Base-by-base conservation (phyloP, 768 basidiomycete genomes). In the Hirschioporus abietinus region DNA sequence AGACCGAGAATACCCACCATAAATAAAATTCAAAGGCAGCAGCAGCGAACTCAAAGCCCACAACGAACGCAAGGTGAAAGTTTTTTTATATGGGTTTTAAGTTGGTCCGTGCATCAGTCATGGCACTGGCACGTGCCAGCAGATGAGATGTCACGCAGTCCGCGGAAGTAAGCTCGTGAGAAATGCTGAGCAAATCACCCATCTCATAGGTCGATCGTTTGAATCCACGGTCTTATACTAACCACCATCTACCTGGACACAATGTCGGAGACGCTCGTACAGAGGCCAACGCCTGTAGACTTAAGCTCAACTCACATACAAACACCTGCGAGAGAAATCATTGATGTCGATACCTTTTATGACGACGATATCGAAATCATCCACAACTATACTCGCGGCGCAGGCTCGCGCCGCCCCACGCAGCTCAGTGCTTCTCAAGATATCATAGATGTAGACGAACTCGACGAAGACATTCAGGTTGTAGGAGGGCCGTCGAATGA, bases 1-100 rank as follows among this genome's bases (percentile, higher is more conserved):
- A 59, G 68, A 60, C 65, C 30, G 5, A 52, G 57, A 4, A 63
- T n/a, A 68, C 67, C 35, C 59, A 63, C 59, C 25, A 68, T 64
- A 57, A 65, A 61, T 7, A 1, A 61, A 23, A 34, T 15, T 3
- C 12, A 34, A 61, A 25, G 23, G 30, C 5, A 4, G 2, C 17
- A 34, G 30, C 5, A 4, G 2, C 17, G 17, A 61, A 15, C 23
- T 17, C 17, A 24, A 25, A 34, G 3, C 60, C 15, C 24, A 2
- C 6, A 24, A 9, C 20, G 9, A 26, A 9, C 2, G 9, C 7
- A 59, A 2, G 23, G 3, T 25, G 15, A 24, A 61, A 61, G 9
- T 6, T n/a, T n/a, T n/a, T n/a, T 61, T 61, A 25, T 18, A 61
- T 6, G 30, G 60, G 60, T 6, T 30, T 30, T 34, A 15, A 61